Conservation (phyloP, 2,329 filamentous ascomycete species). For the Talaromyces piceae region DNA sequence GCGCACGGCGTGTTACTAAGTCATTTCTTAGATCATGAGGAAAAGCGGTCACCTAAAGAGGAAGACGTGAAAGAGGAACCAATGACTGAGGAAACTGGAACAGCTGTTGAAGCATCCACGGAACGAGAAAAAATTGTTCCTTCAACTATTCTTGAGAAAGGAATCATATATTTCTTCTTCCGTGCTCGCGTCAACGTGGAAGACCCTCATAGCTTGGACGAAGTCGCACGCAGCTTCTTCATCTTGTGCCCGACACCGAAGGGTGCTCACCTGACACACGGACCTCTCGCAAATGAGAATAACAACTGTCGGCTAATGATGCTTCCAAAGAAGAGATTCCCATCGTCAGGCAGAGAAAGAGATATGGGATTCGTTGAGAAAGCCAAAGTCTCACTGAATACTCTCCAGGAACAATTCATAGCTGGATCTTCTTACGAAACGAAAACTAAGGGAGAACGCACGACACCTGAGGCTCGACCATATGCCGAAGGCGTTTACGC, state of each 20-base stretch:
- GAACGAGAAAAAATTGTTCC: constrained; percentile 46
- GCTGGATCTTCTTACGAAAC: constrained; percentile 62
- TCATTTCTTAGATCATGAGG: constrained; percentile 10
- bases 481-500: constrained; percentile 83
- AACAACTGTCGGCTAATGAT: constrained; percentile 64
- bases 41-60: constrained; percentile 10
- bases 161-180: constrained; percentile 86
- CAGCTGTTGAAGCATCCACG: constrained; percentile 44
- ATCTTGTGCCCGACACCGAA: constrained; percentile 65
- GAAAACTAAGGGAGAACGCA: constrained; percentile 63
- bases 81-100: constrained; percentile 17
- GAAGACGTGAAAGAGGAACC: constrained; percentile 8
- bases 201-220: constrained; percentile 59
- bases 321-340: constrained; percentile 78
- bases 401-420: constrained; percentile 68
- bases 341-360: constrained; percentile 58
- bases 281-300: constrained; percentile 46
- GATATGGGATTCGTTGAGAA: constrained; percentile 84
- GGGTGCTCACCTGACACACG: constrained; percentile 60
- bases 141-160: constrained; percentile 71
- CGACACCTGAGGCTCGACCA: constrained; percentile 61
- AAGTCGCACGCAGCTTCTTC: constrained; percentile 72
- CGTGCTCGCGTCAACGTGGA: constrained; percentile 68
- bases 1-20: neutral
- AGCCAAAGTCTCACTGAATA: constrained; percentile 54